phyloP scores from a whole-genome alignment of 306 rosid genomes.

The Malus orientalis region DNA sequence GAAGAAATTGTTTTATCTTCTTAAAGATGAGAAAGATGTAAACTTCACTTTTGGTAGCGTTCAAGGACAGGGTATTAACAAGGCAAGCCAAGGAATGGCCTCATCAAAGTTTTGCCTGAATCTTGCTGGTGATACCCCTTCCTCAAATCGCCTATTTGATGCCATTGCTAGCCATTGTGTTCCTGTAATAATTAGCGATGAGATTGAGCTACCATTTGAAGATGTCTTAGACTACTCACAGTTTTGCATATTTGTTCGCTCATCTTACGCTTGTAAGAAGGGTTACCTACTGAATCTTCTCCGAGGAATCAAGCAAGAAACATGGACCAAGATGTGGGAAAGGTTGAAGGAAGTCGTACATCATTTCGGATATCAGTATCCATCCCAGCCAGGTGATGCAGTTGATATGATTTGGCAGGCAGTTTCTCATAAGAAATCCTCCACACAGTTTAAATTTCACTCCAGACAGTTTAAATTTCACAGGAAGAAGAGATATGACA shows the following conservation, averaged over 20 bases:
- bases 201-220: slow-evolving; percentile 84
- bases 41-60: slow-evolving; percentile 70
- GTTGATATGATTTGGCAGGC: slow-evolving; percentile 83
- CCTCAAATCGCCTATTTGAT: slow-evolving; percentile 84
- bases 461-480: slow-evolving; percentile 33
- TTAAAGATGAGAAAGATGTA: slow-evolving; percentile 77
- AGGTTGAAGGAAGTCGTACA: slow-evolving; percentile 53
- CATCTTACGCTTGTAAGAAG: slow-evolving; percentile 48
- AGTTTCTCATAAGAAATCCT: slow-evolving; percentile 49
- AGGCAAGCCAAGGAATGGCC: slow-evolving; percentile 79
- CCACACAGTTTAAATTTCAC: slow-evolving; percentile 30
- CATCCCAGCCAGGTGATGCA: slow-evolving; percentile 64
- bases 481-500: slow-evolving; percentile 54
- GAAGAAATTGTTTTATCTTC: slow-evolving; percentile 81
- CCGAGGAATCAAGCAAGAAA: slow-evolving; percentile 42
- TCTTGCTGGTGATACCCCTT: slow-evolving; percentile 90
- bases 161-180: slow-evolving; percentile 86
- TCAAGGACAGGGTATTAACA: slow-evolving; percentile 48
- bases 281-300: slow-evolving; percentile 68
- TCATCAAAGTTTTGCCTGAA: slow-evolving; percentile 77
- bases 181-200: slow-evolving; percentile 80
- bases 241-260: slow-evolving; percentile 56
- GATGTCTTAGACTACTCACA: slow-evolving; percentile 79
- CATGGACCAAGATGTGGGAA: slow-evolving; percentile 81
- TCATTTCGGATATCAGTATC: slow-evolving; percentile 72